phyloP scores from a whole-genome alignment of 495 filamentous ascomycete species.

The Penicillium odoratum region DNA sequence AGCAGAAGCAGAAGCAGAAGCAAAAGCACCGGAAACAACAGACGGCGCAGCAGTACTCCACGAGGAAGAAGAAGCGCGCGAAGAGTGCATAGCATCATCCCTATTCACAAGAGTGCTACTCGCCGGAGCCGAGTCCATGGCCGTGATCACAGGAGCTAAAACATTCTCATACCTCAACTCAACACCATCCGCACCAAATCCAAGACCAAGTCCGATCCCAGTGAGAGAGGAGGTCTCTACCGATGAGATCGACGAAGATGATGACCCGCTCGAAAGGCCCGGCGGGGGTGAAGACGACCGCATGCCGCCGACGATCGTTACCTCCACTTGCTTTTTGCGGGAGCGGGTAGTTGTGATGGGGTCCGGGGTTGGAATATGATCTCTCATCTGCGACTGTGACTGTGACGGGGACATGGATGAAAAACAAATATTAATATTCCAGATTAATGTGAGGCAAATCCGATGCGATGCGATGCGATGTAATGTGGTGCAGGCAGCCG shows the following conservation, averaged over 20 bases:
- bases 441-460: too few species aligned
- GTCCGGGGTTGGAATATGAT: not conserved
- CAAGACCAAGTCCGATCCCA: not conserved
- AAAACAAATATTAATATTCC: too few species aligned
- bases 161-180: constrained; percentile 13
- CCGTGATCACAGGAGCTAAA: constrained; percentile 22
- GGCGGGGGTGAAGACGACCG: constrained; percentile 22
- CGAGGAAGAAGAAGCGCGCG: constrained; percentile 25
- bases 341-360: constrained; percentile 3
- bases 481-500: not conserved
- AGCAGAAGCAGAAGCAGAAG: not conserved
- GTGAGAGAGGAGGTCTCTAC: constrained; percentile 19
- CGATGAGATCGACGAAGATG: constrained; percentile 26
- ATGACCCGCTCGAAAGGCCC: constrained; percentile 23
- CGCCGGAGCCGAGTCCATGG: not conserved
- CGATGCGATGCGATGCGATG: not conserved
- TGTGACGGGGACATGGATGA: not conserved
- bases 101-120: not conserved
- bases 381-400: constrained; percentile 1
- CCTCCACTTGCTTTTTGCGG: constrained; percentile 15
- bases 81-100: constrained; percentile 1
- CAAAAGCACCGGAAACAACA: not conserved
- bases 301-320: constrained; percentile 19
- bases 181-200: constrained; percentile 2
- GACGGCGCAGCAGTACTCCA: constrained; percentile 20